Percentiles rank a stretch among this genome's conserved stretches.
phyloP scores from a whole-genome alignment of 2,329 filamentous ascomycete genomes.

The Pseudogymnoascus sp. region DNA sequence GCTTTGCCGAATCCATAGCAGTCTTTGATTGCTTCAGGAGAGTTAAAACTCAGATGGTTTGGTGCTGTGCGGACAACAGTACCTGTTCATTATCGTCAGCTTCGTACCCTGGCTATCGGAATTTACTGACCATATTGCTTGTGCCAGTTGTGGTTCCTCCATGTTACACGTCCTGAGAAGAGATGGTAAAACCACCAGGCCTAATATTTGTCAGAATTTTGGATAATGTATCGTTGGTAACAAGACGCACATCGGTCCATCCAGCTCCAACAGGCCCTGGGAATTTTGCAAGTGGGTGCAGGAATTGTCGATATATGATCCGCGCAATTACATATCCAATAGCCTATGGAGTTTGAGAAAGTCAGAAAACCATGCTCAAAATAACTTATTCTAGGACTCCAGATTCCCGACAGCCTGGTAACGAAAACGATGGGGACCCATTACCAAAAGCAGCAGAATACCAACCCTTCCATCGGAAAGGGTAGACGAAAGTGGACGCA shows the following conservation, averaged over 20 bases:
- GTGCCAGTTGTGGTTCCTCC: conserved; percentile 7
- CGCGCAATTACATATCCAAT: not conserved
- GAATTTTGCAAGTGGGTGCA: conserved; percentile 27
- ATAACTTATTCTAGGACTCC: not conserved
- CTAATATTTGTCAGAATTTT: conserved; percentile 27
- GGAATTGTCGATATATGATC: conserved; percentile 10
- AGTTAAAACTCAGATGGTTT: conserved; percentile 20
- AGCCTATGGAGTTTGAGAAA: not conserved
- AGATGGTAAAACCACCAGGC: conserved; percentile 20
- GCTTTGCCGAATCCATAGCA: conserved; percentile 53
- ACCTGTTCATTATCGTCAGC: conserved; percentile 18
- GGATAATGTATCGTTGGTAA: conserved; percentile 25
- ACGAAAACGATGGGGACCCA: not conserved
- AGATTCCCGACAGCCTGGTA: conserved; percentile 1
- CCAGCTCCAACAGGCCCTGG: conserved; percentile 25
- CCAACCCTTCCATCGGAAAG: not conserved
- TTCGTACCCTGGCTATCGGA: not conserved
- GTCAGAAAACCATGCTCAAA: not conserved
- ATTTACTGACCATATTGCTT: not conserved
- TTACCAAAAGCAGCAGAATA: conserved; percentile 7
- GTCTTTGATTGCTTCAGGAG: conserved; percentile 49
- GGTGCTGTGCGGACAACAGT: conserved; percentile 23
- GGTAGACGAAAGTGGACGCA: not conserved
- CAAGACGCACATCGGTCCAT: conserved; percentile 19
- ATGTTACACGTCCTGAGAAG: conserved; percentile 1